Evolutionary conservation across 164 flowering plant species (phyloP).

Genomic region (Tetrastigma voinierianum): DNA sequence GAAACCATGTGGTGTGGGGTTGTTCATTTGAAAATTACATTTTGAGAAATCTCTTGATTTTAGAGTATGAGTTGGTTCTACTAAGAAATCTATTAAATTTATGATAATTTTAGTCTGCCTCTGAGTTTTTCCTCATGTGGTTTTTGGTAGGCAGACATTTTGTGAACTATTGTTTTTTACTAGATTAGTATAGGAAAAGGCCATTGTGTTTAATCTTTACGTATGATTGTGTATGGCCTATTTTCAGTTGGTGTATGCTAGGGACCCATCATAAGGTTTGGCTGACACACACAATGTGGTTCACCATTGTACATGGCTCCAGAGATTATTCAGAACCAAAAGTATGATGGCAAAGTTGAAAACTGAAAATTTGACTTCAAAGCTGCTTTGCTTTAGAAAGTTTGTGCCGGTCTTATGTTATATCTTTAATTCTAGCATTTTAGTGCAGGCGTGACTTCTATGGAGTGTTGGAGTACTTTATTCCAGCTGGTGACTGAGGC

Average conservation of each 20-base stretch:
- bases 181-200: no score
- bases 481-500: constrained; percentile 60
- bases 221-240: neutral
- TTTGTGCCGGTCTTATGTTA: neutral
- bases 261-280: constrained; percentile 51
- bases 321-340: constrained; percentile 53
- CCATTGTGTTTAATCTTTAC: neutral
- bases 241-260: constrained; percentile 12
- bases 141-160: no score
- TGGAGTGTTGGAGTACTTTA: constrained; percentile 72
- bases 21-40: no score
- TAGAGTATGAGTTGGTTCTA: no score
- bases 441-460: constrained; percentile 60
- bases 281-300: constrained; percentile 69
- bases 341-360: constrained; percentile 60
- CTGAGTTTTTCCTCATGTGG: no score
- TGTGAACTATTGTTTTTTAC: no score
- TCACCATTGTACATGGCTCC: constrained; percentile 79
- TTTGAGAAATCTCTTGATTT: no score
- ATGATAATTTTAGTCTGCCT: no score
- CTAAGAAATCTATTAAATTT: no score
- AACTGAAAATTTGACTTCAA: neutral
- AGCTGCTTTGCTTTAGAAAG: neutral
- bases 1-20: no score
- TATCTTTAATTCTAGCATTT: constrained; percentile 1